These are phyloP conservation scores for Volvox africanus DNA, from an alignment of 139 green algal species.

Conservation along the genomic window DNA sequence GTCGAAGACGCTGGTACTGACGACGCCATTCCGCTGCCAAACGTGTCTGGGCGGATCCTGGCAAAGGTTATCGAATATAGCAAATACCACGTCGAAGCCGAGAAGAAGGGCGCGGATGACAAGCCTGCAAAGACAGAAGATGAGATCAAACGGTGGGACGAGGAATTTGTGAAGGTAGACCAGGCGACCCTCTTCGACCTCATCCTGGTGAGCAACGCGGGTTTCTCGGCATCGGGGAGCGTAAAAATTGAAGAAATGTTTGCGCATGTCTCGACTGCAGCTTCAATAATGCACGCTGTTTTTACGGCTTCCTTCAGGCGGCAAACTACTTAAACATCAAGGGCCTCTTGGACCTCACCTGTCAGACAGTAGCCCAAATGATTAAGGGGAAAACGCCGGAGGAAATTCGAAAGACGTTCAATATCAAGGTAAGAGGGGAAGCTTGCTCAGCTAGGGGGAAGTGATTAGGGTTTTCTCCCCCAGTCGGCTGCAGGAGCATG, in stretches of 20 bases:
- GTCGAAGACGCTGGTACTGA: slow-evolving; percentile 77
- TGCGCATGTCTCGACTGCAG: neutral
- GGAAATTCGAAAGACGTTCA: slow-evolving; percentile 98
- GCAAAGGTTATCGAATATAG: slow-evolving; percentile 96
- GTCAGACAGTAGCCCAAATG: slow-evolving; percentile 92
- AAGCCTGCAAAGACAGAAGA: slow-evolving; percentile 88
- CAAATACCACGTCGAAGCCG: slow-evolving; percentile 93
- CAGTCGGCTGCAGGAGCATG: too few relatives aligned
- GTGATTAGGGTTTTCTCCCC: too few relatives aligned
- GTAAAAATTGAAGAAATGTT: neutral
- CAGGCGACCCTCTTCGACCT: slow-evolving; percentile 97
- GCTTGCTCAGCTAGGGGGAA: too few relatives aligned
- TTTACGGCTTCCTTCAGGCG: slow-evolving; percentile 66
- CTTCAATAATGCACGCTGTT: neutral
- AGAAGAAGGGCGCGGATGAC: slow-evolving; percentile 77
- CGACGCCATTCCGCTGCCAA: slow-evolving; percentile 85
- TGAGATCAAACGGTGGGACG: slow-evolving; percentile 92
- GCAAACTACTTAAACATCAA: slow-evolving; percentile 99
- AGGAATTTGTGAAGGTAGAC: slow-evolving; percentile 98
- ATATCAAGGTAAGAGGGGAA: slow-evolving; percentile 85
- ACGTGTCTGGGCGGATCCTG: slow-evolving; percentile 85
- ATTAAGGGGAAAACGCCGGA: slow-evolving; percentile 76
- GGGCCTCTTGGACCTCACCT: slow-evolving; percentile 96
- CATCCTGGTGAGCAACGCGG: slow-evolving; percentile 86
- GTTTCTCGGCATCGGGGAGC: neutral